Base-by-base conservation (phyloP, 352 stramenopile genomes). In the Globisporangium spinosum region DNA sequence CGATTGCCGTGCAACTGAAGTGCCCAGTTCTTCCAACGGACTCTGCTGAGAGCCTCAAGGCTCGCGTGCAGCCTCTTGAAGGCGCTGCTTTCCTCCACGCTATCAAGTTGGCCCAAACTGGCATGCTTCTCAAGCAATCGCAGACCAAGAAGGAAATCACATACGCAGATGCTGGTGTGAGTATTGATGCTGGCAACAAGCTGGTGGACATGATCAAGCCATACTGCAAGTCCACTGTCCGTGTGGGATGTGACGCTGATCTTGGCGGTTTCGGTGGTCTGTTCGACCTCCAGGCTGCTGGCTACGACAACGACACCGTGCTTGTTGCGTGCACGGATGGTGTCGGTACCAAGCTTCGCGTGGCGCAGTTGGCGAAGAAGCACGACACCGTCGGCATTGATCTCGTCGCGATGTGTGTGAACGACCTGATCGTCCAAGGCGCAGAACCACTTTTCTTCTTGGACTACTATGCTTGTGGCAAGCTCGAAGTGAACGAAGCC, bases 371-470 rank as follows among this genome's bases (percentile, higher is more conserved):
- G 13, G 78, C 83, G 51, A 94, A 93, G 60, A 97, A 97, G 80
- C 97, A 99, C 76, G 85, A 98, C 77, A 98, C 91, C 9, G 92
- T 99, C 60, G 97, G 97, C 43, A 98, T 99, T 63, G 97, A 99
- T 83, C 91, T 99, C 38, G 97, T 99, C 35, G 97, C 98, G 49
- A 99, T 99, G 98, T 99, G 97, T 71, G 97, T 99, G 54, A 99
- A 99, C 82, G 98, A 99, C 76, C 82, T 99, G 38, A 98, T 99
- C 71, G 96, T 99, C n/a, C 94, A 98, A 66, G 97, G 97, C 68
- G 98, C 97, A n/a, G 96, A 99, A 70, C 98, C 98, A 23, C 80
- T 99, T 12, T 99, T 99, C 87, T 99, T 99, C 82, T 78, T 99
- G 9, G 98, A 99, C 82, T 99, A 99, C 84, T 99, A 98, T 90